Base-by-base conservation (phyloP, 2,329 filamentous ascomycete genomes). In the Venturia oleaginea region DNA sequence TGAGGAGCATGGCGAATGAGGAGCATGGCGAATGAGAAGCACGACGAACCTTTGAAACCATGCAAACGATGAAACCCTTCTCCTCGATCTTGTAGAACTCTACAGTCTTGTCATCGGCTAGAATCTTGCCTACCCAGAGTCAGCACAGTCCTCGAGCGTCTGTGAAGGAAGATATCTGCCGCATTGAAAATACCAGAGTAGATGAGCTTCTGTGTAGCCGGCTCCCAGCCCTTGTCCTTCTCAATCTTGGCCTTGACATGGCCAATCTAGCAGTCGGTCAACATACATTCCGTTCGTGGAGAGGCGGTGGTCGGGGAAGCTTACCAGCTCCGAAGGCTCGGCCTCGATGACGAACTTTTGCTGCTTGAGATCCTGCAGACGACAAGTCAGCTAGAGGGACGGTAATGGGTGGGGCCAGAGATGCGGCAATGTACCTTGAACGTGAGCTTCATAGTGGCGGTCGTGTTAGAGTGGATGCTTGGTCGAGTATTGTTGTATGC, bases 11-110 rank as follows among this genome's bases (percentile, higher is more conserved):
- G n/a, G 37, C 64, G 24, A 80, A 96, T n/a, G n/a, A n/a, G n/a
- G n/a, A n/a, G n/a, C n/a, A n/a, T 64, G 66, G 66, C 51, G 54
- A 42, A 19, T 10, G 19, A 15, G n/a, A 4, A 24, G 13, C 38
- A 19, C 17, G n/a, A 34, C 64, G 24, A 80, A 96, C 92, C 90
- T 97, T 97, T 75, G 91, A 91, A 71, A 96, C 88, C 87, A 99
- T 96, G 81, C 94, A 99, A 67, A 99, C 94, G 72, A 99, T 92
- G 76, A 97, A 99, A 43, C 94, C 94, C 83, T 97, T 99, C 84
- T 97, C 94, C 79, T 99, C 93, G 68, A 99, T 97, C 79, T 91
- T 96, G 82, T 97, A 97, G 48, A 90, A 92, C 77, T 92, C 91
- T 71, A 99, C 90, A 2, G 92, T 96, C 74, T 97, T 94, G 67